These are phyloP conservation scores for Cantharellus anzutake DNA, from an alignment of 768 basidiomycete species.

Conservation along the genomic window DNA sequence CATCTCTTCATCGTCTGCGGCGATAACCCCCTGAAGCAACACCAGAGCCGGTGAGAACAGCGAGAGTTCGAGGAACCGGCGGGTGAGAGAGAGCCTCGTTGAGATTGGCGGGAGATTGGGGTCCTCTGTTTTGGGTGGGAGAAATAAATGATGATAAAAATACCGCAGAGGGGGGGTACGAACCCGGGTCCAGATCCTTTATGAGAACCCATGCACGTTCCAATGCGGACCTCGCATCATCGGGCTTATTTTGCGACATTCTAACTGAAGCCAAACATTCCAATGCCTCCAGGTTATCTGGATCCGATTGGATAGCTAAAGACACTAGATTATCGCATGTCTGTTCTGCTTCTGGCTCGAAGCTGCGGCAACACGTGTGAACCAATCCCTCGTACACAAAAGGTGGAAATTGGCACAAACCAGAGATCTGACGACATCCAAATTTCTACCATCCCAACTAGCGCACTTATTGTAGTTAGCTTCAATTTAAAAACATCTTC, in stretches of 20 bases:
- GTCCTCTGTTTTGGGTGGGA: conserved; percentile 29
- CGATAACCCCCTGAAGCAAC: conserved; percentile 61
- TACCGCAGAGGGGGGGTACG: conserved; percentile 1
- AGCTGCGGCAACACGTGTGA: conserved; percentile 24
- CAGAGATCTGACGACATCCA: conserved; percentile 90
- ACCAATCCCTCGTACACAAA: background rate
- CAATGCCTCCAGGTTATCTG: conserved; percentile 59
- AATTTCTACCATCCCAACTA: conserved; percentile 80
- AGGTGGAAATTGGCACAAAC: conserved; percentile 23
- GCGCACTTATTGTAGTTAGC: conserved; percentile 33
- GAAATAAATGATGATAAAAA: background rate
- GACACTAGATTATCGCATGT: conserved; percentile 63
- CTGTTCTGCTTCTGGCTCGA: conserved; percentile 62
- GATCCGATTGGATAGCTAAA: conserved; percentile 53
- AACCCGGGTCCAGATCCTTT: conserved; percentile 47
- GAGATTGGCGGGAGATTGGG: conserved; percentile 51
- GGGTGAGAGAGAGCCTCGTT: conserved; percentile 52
- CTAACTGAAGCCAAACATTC: conserved; percentile 70
- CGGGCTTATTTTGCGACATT: conserved; percentile 68
- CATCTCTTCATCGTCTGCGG: conserved; percentile 66
- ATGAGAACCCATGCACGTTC: conserved; percentile 48
- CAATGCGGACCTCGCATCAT: conserved; percentile 56
- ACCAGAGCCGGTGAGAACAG: conserved; percentile 53
- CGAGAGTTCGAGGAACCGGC: conserved; percentile 59
- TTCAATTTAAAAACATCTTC: conserved; percentile 15